phyloP scores from a whole-genome alignment of 371 early-diverging fungal species.

The Lichtheimia ramosa region DNA sequence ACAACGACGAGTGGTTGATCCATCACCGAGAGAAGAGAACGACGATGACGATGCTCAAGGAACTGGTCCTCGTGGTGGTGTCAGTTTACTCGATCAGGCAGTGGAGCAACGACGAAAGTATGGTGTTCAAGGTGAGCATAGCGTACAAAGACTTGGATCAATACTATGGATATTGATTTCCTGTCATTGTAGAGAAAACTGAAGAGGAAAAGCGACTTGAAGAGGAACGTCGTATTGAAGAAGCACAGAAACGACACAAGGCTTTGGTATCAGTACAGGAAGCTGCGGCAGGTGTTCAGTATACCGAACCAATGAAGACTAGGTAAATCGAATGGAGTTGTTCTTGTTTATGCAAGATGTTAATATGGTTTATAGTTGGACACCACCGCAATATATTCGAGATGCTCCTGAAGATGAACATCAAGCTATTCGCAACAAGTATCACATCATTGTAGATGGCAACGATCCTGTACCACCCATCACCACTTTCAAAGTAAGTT shows the following conservation, averaged over 20 bases:
- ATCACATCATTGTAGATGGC: conserved; percentile 76
- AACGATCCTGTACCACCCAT: conserved; percentile 78
- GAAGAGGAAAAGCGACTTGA: conserved; percentile 82
- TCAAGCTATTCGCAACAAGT: conserved; percentile 60
- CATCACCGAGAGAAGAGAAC: conserved; percentile 26
- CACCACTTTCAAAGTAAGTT: conserved; percentile 54
- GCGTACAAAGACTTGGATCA: background rate
- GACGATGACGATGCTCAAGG: conserved; percentile 45
- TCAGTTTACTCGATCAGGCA: conserved; percentile 85
- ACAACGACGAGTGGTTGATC: conserved; percentile 29
- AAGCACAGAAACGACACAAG: conserved; percentile 79
- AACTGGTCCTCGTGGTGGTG: conserved; percentile 63
- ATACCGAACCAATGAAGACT: conserved; percentile 84
- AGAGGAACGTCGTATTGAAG: conserved; percentile 80
- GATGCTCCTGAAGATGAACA: conserved; percentile 53
- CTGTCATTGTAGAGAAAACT: conserved; percentile 56
- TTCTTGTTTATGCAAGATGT: background rate
- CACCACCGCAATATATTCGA: conserved; percentile 74
- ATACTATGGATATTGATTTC: background rate
- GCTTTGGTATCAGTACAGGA: conserved; percentile 84
- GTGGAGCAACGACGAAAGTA: conserved; percentile 71
- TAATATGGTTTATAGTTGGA: conserved; percentile 58
- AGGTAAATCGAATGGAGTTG: conserved; percentile 32
- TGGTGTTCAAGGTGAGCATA: conserved; percentile 38
- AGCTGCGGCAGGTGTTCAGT: conserved; percentile 83